These are phyloP conservation scores for Pittosporum tobira DNA, from an alignment of 129 eudicot genomes.

Conservation along the genomic window DNA sequence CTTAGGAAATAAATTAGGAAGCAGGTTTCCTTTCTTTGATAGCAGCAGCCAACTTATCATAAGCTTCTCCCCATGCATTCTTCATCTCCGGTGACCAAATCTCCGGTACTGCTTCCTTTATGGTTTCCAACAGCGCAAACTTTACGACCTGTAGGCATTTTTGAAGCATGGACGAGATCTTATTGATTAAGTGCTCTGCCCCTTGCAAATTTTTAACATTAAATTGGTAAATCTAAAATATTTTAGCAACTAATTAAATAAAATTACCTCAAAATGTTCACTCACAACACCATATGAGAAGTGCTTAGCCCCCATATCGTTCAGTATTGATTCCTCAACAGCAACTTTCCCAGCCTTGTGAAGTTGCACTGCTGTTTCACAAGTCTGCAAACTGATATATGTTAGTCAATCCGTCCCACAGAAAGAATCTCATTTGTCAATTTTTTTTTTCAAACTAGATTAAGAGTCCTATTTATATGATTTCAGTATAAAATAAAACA, in stretches of 20 bases:
- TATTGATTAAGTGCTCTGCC: background rate
- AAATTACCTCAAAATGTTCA: conserved; percentile 69
- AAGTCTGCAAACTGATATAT: conserved; percentile 40
- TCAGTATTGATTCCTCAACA: conserved; percentile 42
- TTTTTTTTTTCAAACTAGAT: too few species aligned
- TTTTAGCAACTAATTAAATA: too few species aligned
- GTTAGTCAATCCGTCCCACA: too few species aligned
- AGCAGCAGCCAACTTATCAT: conserved; percentile 48
- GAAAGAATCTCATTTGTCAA: too few species aligned
- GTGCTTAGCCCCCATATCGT: conserved; percentile 42
- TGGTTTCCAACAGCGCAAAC: conserved; percentile 52
- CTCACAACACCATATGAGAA: conserved; percentile 55
- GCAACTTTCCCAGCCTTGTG: conserved; percentile 47
- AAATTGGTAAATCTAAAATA: too few species aligned
- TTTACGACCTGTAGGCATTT: conserved; percentile 32
- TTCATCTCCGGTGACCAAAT: conserved; percentile 68
- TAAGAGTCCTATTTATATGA: too few species aligned
- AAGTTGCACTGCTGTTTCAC: conserved; percentile 66
- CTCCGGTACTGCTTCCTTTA: conserved; percentile 56
- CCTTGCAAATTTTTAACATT: too few species aligned
- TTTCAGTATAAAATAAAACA: too few species aligned
- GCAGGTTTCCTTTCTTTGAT: conserved; percentile 23
- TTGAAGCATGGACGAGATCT: background rate
- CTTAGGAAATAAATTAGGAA: background rate
- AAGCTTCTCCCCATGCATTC: conserved; percentile 52